These are phyloP conservation scores for Alopecurus myosuroides DNA, from an alignment of 176 grass and related monocot genomes.

Conservation along the genomic window DNA sequence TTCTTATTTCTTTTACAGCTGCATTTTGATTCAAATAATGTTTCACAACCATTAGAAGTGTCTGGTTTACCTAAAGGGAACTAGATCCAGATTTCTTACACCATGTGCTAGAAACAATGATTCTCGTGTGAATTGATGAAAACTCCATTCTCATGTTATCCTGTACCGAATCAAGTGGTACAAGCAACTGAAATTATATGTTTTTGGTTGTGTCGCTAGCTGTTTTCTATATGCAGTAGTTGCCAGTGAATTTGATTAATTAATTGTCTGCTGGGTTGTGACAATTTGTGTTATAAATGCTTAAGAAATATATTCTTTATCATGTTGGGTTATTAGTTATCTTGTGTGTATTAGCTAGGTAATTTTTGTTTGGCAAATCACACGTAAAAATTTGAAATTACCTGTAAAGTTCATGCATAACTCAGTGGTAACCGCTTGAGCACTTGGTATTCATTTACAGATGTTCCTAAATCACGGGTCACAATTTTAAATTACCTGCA, in stretches of 20 bases:
- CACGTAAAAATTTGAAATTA: neutral
- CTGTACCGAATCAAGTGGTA: no score
- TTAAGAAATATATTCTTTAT: neutral
- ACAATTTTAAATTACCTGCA: neutral
- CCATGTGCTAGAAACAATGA: no score
- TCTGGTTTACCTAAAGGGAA: neutral
- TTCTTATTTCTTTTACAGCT: slow-evolving; percentile 10
- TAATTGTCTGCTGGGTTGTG: neutral
- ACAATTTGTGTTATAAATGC: neutral
- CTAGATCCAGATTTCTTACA: no score
- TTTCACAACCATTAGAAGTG: neutral
- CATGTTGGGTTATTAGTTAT: neutral
- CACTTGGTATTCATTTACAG: slow-evolving; percentile 35
- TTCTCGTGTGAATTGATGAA: no score
- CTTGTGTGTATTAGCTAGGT: neutral
- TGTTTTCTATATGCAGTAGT: neutral
- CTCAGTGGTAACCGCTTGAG: no score
- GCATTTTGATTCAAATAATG: slow-evolving; percentile 5
- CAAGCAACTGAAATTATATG: neutral
- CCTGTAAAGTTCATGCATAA: neutral
- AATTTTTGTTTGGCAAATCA: neutral
- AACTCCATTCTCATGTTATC: no score
- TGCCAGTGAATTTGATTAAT: neutral
- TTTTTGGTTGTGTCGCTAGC: neutral
- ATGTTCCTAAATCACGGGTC: slow-evolving; percentile 30